Base-by-base conservation (phyloP, 23 red algal species). In the Gracilaria gracilis region DNA sequence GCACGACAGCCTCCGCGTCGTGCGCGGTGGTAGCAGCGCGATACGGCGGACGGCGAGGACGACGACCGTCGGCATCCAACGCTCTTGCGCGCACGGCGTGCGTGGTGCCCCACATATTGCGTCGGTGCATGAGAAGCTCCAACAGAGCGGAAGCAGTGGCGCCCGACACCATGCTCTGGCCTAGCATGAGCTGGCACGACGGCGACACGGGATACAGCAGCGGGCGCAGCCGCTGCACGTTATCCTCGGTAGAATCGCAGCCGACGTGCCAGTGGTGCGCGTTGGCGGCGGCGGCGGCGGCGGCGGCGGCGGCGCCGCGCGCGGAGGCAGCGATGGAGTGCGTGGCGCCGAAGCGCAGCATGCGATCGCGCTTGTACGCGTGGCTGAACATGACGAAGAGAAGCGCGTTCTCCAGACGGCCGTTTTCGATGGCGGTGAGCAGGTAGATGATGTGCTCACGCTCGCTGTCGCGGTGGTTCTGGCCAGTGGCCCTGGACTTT, bases 401-500 rank as follows among this genome's bases (percentile, higher is more conserved):
- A 8, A 90, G 31, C 0, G 59, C 25, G 58, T 90, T 90, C 36
- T 90, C 87, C 53, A 57, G 37, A 38, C 76, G 87, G 4, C 67
- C 54, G 35, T 79, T 39, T 16, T 34, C 55, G 11, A 90, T 57
- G 36, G 67, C 87, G 25, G 54, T 50, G 20, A 81, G 53, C 28
- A 90, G 21, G 73, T 55, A 35, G 37, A 67, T 47, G 61, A 90
- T 75, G 24, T 90, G 87, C 32, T 81, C 87, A 17, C 71, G 67
- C 31, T 90, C 87, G 54, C 77, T 90, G 76, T 90, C 87, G 35
- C 87, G 87, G 40, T 90, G 74, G 29, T 46, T 77, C 42, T 90
- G 87, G 31, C 87, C 87, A 28, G 61, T 54, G 34, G 87, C 87
- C 25, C 87, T 73, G n/a, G 87, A 90, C 59, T 90, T 90, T 72